Percentiles rank a stretch among this genome's conserved stretches.
Evolutionary conservation across 208 protist species (phyloP).

Genomic region (Acanthamoeba culbertsoni): DNA sequence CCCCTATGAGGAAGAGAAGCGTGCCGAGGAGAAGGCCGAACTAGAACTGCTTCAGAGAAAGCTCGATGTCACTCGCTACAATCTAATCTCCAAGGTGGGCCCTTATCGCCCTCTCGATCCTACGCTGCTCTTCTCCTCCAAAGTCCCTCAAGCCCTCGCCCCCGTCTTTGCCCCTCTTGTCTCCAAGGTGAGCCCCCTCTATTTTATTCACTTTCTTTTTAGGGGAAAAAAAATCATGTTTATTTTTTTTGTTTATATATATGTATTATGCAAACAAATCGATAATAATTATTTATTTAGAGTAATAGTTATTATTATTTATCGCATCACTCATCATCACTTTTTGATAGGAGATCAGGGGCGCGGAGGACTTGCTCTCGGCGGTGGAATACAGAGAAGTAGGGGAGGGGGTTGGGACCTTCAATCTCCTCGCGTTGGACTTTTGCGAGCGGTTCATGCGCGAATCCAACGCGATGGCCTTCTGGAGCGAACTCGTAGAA

Average conservation of each 20-base stretch:
- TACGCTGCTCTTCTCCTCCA: background rate
- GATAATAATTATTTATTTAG: too few relatives aligned
- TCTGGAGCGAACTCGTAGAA: constrained; percentile 1
- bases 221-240: background rate
- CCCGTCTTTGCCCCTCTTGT: background rate
- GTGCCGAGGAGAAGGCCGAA: background rate
- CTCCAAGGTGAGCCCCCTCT: background rate
- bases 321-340: background rate
- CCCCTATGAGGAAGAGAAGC: constrained; percentile 4
- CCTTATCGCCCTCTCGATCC: constrained; percentile 4
- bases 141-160: background rate
- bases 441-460: constrained; percentile 12
- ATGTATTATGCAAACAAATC: too few relatives aligned
- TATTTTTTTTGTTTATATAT: background rate
- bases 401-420: background rate
- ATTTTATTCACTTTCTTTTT: background rate
- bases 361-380: background rate
- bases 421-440: background rate
- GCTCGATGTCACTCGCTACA: background rate
- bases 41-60: background rate
- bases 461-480: constrained; percentile 30
- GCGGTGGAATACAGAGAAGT: background rate
- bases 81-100: constrained; percentile 3
- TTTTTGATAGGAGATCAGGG: background rate
- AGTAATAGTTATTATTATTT: background rate